Conservation (phyloP, 164 flowering plant species). For the Dillenia turbinata region DNA sequence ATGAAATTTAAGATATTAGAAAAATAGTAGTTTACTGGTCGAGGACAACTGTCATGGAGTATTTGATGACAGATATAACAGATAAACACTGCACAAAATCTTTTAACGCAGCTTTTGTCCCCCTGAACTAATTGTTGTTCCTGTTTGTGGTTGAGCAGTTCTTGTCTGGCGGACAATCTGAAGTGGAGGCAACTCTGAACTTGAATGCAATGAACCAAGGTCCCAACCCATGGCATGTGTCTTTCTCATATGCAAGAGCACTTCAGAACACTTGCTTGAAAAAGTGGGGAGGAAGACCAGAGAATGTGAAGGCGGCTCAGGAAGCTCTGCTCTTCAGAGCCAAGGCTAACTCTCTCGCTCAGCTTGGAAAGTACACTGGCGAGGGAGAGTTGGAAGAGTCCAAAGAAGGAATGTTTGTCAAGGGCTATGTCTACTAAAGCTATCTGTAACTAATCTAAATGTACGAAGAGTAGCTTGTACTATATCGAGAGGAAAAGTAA, state of each 20-base stretch:
- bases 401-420: conserved; percentile 55
- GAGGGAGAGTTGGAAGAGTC: conserved; percentile 56
- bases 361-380: conserved; percentile 54
- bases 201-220: conserved; percentile 50
- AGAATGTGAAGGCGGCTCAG: conserved; percentile 46
- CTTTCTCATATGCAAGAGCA: conserved; percentile 49
- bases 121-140: not conserved
- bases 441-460: too few relatives aligned
- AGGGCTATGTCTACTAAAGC: conserved; percentile 39
- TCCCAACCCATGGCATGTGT: conserved; percentile 49
- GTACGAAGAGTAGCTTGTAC: too few relatives aligned
- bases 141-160: conserved; percentile 18
- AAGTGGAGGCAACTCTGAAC: conserved; percentile 42
- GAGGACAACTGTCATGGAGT: too few relatives aligned
- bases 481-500: too few relatives aligned
- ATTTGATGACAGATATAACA: too few relatives aligned
- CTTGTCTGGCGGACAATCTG: conserved; percentile 47
- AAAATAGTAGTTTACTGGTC: too few relatives aligned
- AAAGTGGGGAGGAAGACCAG: conserved; percentile 42
- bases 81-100: too few relatives aligned
- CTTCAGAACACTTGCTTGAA: conserved; percentile 45
- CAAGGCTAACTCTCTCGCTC: conserved; percentile 52
- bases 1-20: too few relatives aligned
- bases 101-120: too few relatives aligned
- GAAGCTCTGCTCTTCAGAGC: conserved; percentile 34